Evolutionary conservation across 2,329 filamentous ascomycete species (phyloP).

Genomic region (Fusarium proliferatum): DNA sequence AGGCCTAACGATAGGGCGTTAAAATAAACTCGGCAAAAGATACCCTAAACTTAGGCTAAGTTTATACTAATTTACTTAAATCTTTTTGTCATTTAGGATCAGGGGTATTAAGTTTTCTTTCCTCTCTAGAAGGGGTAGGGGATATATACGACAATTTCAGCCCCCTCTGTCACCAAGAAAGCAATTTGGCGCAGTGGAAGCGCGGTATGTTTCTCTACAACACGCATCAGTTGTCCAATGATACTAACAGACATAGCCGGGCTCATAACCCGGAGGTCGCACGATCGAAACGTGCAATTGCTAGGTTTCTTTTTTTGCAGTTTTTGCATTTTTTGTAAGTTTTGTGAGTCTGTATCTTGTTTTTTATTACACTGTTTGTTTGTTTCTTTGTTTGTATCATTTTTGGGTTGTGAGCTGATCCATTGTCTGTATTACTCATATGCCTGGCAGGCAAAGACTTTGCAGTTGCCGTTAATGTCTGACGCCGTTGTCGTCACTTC

Average conservation of each 20-base stretch:
- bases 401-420: neutral
- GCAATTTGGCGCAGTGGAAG: neutral
- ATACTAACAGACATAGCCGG: neutral
- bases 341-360: neutral
- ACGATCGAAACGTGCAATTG: neutral
- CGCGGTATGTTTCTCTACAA: neutral
- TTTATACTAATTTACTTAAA: too few relatives aligned
- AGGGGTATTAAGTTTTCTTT: too few relatives aligned
- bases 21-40: too few relatives aligned
- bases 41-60: too few relatives aligned
- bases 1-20: too few relatives aligned
- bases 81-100: too few relatives aligned
- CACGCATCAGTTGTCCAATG: neutral
- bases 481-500: neutral
- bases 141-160: neutral
- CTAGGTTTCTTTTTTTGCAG: neutral
- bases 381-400: neutral
- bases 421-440: neutral
- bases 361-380: neutral
- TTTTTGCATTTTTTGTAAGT: neutral
- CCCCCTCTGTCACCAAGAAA: neutral
- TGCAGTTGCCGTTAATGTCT: neutral
- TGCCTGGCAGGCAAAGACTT: too few relatives aligned
- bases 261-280: slow-evolving; percentile 1
- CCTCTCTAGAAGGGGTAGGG: too few relatives aligned